These are phyloP conservation scores for Kodamaea leandrae DNA, from an alignment of 805 yeast genomes.

Conservation along the genomic window DNA sequence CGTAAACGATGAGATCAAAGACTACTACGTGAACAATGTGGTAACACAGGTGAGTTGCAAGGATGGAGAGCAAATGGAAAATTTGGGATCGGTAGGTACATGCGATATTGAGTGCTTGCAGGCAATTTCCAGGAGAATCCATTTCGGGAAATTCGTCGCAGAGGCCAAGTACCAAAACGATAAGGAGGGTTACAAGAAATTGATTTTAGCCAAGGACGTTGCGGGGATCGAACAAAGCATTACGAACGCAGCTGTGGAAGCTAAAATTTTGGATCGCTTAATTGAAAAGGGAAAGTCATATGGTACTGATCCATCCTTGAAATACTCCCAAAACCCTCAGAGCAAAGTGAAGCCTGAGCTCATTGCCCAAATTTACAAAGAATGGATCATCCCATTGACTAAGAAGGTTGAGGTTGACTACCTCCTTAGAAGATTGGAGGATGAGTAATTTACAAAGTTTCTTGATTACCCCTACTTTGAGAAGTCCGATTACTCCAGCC, in stretches of 20 bases:
- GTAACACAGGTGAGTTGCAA: conserved; percentile 70
- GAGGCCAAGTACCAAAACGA: conserved; percentile 85
- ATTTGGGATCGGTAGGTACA: conserved; percentile 80
- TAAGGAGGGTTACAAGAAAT: conserved; percentile 54
- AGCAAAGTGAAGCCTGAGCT: conserved; percentile 79
- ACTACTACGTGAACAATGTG: conserved; percentile 67
- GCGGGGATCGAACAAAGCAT: conserved; percentile 76
- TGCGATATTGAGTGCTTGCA: conserved; percentile 87
- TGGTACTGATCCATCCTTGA: conserved; percentile 83
- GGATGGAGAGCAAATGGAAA: conserved; percentile 75
- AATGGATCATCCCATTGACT: conserved; percentile 88
- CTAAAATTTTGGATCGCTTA: conserved; percentile 73
- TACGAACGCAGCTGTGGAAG: conserved; percentile 86
- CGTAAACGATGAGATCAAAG: conserved; percentile 67
- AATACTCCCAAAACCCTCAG: conserved; percentile 62
- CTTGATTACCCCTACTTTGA: neutral
- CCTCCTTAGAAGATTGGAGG: conserved; percentile 76
- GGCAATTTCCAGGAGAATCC: conserved; percentile 86
- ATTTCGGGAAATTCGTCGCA: conserved; percentile 96
- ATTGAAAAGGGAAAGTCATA: conserved; percentile 79
- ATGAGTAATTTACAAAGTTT: conserved; percentile 26
- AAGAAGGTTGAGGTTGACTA: conserved; percentile 95
- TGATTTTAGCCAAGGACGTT: conserved; percentile 65
- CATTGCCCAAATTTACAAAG: conserved; percentile 79
- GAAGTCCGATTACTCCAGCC: neutral